Evolutionary conservation across 345 rosid genomes (phyloP).

Genomic region (Erodium maritimum): DNA sequence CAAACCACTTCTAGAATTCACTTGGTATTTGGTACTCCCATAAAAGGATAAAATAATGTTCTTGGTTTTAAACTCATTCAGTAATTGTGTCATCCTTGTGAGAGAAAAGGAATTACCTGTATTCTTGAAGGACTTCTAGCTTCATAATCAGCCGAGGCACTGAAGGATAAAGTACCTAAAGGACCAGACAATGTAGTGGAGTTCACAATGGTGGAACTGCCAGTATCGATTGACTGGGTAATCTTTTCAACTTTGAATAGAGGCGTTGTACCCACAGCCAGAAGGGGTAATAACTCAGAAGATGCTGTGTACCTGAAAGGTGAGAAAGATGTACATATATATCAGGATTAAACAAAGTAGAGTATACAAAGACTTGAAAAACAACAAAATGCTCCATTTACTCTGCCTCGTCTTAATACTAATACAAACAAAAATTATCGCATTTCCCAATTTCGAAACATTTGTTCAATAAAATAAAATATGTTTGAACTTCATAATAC

Average conservation of each 20-base stretch:
- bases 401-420: too few species aligned
- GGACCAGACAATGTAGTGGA: slow-evolving; percentile 58
- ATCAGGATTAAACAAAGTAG: too few species aligned
- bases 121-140: slow-evolving; percentile 75
- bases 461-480: too few species aligned
- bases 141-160: slow-evolving; percentile 71
- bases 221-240: slow-evolving; percentile 46
- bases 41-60: too few species aligned
- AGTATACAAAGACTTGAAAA: slow-evolving; percentile 32
- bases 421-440: too few species aligned
- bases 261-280: slow-evolving; percentile 65
- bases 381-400: too few species aligned
- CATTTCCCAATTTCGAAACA: too few species aligned
- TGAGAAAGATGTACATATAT: slow-evolving; percentile 27
- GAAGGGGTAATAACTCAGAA: slow-evolving; percentile 83
- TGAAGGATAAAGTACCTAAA: slow-evolving; percentile 70
- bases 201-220: slow-evolving; percentile 48
- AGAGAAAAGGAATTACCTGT: slow-evolving; percentile 36
- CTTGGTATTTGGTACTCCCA: too few species aligned
- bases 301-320: slow-evolving; percentile 71
- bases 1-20: too few species aligned
- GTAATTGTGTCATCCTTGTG: too few species aligned
- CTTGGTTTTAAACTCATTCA: too few species aligned
- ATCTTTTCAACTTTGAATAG: slow-evolving; percentile 65
- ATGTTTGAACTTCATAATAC: too few species aligned